Conservation (phyloP, 2,329 filamentous ascomycete species). For the Fusarium brachygibbosum region DNA sequence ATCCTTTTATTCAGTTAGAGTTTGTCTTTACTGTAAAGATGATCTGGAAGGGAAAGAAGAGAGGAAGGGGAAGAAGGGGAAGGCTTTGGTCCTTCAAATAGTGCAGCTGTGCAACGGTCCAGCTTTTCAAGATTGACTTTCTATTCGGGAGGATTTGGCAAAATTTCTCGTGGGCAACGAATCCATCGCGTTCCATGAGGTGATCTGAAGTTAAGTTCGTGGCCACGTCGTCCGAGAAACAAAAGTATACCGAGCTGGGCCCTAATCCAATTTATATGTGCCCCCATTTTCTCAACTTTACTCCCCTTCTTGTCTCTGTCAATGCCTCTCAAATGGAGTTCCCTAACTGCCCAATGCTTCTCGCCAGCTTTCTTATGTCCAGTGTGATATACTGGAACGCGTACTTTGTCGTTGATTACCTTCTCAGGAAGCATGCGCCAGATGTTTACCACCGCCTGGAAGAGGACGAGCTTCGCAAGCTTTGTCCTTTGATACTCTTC, state of each 20-base stretch:
- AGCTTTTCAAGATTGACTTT: not conserved
- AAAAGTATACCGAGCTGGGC: not conserved
- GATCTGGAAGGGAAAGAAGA: not conserved
- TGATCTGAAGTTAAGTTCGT: slow-evolving; percentile 7
- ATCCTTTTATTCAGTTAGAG: not conserved
- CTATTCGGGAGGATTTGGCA: not conserved
- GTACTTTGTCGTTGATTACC: slow-evolving; percentile 23
- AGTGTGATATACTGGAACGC: slow-evolving; percentile 42
- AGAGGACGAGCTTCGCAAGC: slow-evolving; percentile 29
- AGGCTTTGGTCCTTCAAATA: not conserved
- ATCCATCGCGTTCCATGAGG: not conserved
- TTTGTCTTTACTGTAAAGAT: not conserved
- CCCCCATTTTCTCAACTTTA: not conserved
- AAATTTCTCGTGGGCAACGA: not conserved
- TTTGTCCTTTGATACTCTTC: slow-evolving; percentile 37
- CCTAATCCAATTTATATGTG: not conserved
- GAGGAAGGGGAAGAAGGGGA: not conserved
- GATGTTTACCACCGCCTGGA: slow-evolving; percentile 29
- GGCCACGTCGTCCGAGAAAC: not conserved
- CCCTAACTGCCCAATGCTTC: slow-evolving; percentile 34
- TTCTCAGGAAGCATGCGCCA: slow-evolving; percentile 30
- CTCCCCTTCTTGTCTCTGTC: not conserved
- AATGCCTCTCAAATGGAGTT: slow-evolving; percentile 8
- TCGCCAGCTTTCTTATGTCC: slow-evolving; percentile 36
- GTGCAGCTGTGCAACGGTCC: no score